A percentile compares a stretch with the other conserved stretches of the same genome.
These are phyloP conservation scores for Fonsecaea nubica DNA, from an alignment of 2,329 filamentous ascomycete species.

Conservation along the genomic window DNA sequence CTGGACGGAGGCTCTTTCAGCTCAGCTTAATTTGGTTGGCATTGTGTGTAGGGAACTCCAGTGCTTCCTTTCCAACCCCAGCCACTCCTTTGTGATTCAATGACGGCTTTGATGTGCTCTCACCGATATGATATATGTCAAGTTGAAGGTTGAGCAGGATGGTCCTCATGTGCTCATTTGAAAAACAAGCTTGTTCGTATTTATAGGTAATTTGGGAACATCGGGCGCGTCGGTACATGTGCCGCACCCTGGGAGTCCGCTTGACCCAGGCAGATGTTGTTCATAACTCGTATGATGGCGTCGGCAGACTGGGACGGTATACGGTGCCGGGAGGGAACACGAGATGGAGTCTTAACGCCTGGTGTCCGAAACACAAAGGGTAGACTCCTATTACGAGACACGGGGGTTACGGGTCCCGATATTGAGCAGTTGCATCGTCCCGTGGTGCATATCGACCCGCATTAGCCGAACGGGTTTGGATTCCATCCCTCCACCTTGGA, in stretches of 20 bases:
- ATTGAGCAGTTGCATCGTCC: neutral
- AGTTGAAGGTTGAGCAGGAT: neutral
- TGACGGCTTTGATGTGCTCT: neutral
- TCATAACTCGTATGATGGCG: neutral
- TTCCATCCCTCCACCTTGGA: neutral
- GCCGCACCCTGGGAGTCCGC: neutral
- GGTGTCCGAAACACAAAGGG: neutral
- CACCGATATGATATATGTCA: neutral
- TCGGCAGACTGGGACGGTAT: neutral
- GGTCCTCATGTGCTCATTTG: neutral
- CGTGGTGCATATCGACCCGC: neutral
- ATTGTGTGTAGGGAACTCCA: neutral
- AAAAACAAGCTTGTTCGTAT: neutral
- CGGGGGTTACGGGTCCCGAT: neutral
- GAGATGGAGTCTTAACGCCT: neutral
- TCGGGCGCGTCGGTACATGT: neutral
- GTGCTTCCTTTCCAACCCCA: neutral
- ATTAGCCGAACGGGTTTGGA: neutral
- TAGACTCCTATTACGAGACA: neutral
- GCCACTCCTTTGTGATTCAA: neutral
- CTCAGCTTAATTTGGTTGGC: neutral
- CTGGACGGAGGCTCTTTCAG: neutral
- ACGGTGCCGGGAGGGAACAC: neutral
- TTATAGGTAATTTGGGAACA: slow-evolving; percentile 9
- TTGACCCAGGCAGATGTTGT: neutral